Evolutionary conservation across 2,329 filamentous ascomycete species (phyloP).

Genomic region (Sphaerostilbella broomeana): DNA sequence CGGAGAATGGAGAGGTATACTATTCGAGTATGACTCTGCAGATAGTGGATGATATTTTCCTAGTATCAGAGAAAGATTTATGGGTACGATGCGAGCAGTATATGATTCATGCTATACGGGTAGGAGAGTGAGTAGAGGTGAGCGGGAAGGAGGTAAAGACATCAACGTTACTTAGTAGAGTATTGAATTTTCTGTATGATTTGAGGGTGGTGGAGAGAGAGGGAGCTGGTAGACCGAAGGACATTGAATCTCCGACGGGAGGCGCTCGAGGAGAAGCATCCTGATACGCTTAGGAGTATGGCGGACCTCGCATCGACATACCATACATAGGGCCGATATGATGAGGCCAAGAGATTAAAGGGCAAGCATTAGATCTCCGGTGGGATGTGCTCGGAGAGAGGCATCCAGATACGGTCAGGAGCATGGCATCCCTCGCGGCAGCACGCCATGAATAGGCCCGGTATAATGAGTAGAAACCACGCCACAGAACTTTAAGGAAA

Average conservation of each 20-base stretch:
- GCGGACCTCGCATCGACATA: conserved; percentile 12
- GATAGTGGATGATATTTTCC: neutral
- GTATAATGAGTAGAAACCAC: neutral
- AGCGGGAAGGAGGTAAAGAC: neutral
- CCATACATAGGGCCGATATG: conserved; percentile 17
- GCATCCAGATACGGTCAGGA: conserved; percentile 12
- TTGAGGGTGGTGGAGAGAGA: neutral
- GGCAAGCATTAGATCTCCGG: conserved; percentile 12
- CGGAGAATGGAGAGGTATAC: neutral
- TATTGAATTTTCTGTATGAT: neutral
- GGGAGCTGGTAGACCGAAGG: neutral
- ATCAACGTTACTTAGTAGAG: neutral
- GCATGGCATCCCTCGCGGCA: conserved; percentile 3
- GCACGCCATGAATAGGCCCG: neutral
- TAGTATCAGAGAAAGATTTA: neutral
- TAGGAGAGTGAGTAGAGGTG: neutral
- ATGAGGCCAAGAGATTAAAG: conserved; percentile 14
- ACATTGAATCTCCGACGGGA: neutral
- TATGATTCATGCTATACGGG: neutral
- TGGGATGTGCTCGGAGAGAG: conserved; percentile 17
- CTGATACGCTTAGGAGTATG: conserved; percentile 2
- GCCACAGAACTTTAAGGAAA: neutral
- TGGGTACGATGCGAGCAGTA: neutral
- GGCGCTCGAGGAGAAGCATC: conserved; percentile 7
- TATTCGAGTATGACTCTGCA: neutral